Evolutionary conservation across 495 filamentous ascomycete genomes (phyloP).

Genomic region (Penicillium chermesinum): DNA sequence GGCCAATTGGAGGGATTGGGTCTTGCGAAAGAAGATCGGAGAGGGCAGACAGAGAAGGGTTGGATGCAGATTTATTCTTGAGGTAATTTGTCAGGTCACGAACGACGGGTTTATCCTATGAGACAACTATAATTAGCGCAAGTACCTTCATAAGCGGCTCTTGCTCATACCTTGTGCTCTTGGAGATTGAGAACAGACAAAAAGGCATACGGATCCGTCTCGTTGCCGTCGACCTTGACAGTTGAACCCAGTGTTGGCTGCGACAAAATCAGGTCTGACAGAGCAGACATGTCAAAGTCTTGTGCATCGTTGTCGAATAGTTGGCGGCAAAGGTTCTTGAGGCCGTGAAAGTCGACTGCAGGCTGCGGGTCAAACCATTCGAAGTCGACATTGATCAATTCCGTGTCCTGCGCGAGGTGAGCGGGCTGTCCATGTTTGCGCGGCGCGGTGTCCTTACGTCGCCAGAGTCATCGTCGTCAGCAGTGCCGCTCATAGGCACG

Average conservation of each 20-base stretch:
- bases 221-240: conserved; percentile 90
- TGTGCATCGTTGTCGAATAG: conserved; percentile 86
- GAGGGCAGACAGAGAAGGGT: conserved; percentile 49
- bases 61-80: conserved; percentile 49
- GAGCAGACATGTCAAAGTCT: conserved; percentile 77
- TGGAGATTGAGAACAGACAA: conserved; percentile 81
- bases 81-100: conserved; percentile 69
- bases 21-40: conserved; percentile 49
- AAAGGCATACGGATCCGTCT: conserved; percentile 92
- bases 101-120: conserved; percentile 62
- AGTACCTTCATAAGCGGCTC: background rate
- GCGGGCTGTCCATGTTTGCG: background rate
- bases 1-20: conserved; percentile 58
- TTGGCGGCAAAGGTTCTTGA: conserved; percentile 86
- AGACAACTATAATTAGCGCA: background rate
- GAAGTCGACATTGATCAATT: conserved; percentile 94
- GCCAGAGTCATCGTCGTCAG: conserved; percentile 37
- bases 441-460: conserved; percentile 28
- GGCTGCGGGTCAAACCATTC: conserved; percentile 96
- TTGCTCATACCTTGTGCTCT: conserved; percentile 56
- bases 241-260: conserved; percentile 89
- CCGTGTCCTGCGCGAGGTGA: conserved; percentile 57
- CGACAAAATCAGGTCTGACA: conserved; percentile 82
- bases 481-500: conserved; percentile 38
- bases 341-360: conserved; percentile 87